Evolutionary conservation across 148 eudicot genomes (phyloP).

Genomic region (Chenopodium album): DNA sequence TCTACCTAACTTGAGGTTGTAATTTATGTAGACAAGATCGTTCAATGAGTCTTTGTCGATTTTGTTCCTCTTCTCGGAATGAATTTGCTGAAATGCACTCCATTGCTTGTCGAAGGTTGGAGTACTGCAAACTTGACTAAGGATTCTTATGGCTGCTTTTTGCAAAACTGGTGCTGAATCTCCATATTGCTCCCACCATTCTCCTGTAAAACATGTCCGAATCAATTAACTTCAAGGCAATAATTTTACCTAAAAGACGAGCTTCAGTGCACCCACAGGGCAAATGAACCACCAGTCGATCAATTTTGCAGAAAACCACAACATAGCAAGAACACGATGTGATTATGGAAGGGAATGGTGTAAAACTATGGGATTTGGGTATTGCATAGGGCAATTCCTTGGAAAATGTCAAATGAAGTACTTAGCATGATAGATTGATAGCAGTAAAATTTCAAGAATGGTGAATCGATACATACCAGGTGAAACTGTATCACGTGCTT

Average conservation of each 20-base stretch:
- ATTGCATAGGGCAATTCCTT: not conserved
- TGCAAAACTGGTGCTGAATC: constrained; percentile 85
- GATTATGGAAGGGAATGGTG: too few species aligned
- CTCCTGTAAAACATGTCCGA: constrained; percentile 38
- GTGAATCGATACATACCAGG: constrained; percentile 57
- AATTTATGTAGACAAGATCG: constrained; percentile 63
- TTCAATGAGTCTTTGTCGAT: constrained; percentile 76
- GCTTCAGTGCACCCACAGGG: not conserved
- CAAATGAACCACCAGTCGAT: not conserved
- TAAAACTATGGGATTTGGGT: not conserved
- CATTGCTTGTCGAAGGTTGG: constrained; percentile 66
- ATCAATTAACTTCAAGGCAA: not conserved
- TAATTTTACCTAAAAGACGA: not conserved
- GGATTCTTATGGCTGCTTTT: constrained; percentile 79
- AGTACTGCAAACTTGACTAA: constrained; percentile 89
- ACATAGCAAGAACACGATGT: not conserved
- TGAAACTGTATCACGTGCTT: constrained; percentile 78
- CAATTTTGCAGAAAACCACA: not conserved
- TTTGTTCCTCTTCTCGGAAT: constrained; percentile 88
- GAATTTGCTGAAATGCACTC: constrained; percentile 78
- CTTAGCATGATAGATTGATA: too few species aligned
- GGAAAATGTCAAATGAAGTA: not conserved
- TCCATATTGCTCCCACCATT: constrained; percentile 99
- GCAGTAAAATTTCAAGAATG: not conserved
- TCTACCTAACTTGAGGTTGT: constrained; percentile 72